A percentile compares a stretch with the other conserved stretches of the same genome.
Conservation (phyloP, 2,329 filamentous ascomycete species). For the Xylariaceae sp. region DNA sequence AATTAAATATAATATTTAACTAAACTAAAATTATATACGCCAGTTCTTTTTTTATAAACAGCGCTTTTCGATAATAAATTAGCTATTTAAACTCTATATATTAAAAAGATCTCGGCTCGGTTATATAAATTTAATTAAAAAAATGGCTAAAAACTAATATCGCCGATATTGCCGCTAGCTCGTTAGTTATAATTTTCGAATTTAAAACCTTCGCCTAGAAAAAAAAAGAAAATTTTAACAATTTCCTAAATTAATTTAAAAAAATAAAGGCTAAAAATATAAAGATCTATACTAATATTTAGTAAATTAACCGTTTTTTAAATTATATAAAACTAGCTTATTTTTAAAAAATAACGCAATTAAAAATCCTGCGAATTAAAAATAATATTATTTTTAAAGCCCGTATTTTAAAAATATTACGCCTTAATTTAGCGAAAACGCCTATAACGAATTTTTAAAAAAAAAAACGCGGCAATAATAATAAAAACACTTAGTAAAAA, state of each 20-base stretch:
- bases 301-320: background rate
- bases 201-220: background rate
- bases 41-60: background rate
- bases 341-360: background rate
- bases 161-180: background rate
- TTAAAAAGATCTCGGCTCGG: background rate
- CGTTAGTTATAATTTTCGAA: background rate
- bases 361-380: background rate
- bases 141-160: background rate
- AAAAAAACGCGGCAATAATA: background rate
- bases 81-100: background rate
- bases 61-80: background rate
- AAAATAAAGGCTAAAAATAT: background rate
- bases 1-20: background rate
- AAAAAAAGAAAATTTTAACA: background rate
- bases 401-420: background rate
- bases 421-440: background rate
- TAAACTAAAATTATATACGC: background rate
- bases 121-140: slow-evolving; percentile 1
- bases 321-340: background rate
- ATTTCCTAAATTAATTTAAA: background rate
- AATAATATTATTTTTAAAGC: background rate
- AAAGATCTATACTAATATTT: background rate
- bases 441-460: background rate
- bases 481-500: background rate